Percentiles rank a stretch among this genome's conserved stretches.
These are phyloP conservation scores for Jamesozyma spencerorum DNA, from an alignment of 805 yeast species.

Conservation along the genomic window DNA sequence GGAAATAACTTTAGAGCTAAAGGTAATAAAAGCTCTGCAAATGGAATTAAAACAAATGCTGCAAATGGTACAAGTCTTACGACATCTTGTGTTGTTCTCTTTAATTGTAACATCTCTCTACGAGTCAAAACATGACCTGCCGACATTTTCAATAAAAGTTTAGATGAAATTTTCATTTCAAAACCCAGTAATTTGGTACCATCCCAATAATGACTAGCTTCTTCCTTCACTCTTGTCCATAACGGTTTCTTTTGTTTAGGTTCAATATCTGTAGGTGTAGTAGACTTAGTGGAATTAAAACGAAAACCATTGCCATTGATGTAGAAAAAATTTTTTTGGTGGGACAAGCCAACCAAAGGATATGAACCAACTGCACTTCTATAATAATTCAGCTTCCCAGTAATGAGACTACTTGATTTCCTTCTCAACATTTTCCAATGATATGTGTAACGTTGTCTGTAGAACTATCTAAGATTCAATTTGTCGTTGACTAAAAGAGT, in stretches of 20 bases:
- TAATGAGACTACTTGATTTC: no score
- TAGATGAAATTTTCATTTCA: slow-evolving; percentile 77
- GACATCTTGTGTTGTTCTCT: slow-evolving; percentile 79
- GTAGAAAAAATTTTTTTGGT: not conserved
- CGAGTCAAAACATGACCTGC: slow-evolving; percentile 88
- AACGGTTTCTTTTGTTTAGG: slow-evolving; percentile 28
- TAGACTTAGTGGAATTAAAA: slow-evolving; percentile 3
- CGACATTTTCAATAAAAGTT: slow-evolving; percentile 69
- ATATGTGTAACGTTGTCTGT: no score
- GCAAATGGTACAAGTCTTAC: slow-evolving; percentile 86
- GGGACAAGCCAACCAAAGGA: not conserved
- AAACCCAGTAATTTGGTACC: slow-evolving; percentile 91
- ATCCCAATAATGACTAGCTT: slow-evolving; percentile 85
- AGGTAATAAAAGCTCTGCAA: slow-evolving; percentile 87
- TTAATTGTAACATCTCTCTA: slow-evolving; percentile 80
- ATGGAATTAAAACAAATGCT: slow-evolving; percentile 82
- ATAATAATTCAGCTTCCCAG: no score
- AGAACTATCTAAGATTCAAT: no score
- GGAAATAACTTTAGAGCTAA: slow-evolving; percentile 90
- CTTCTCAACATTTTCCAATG: no score
- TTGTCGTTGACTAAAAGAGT: no score
- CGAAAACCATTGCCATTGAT: not conserved
- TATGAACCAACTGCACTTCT: no score
- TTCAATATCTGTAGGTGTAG: not conserved
- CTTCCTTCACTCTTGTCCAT: slow-evolving; percentile 85